These are phyloP conservation scores for Cytospora mali DNA, from an alignment of 2,329 filamentous ascomycete species.

Conservation along the genomic window DNA sequence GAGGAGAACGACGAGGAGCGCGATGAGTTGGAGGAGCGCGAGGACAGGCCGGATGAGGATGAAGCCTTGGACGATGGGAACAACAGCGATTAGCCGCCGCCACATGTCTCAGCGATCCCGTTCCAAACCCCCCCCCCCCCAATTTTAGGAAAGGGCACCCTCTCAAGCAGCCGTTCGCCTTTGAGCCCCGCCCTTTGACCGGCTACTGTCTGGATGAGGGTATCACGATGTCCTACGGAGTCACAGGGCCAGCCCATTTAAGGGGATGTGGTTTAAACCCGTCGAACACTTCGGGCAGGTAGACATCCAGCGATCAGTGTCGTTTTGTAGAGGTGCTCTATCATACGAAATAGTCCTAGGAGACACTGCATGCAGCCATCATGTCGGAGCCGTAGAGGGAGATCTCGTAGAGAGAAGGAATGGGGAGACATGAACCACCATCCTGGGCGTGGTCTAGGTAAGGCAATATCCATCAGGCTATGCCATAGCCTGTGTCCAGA, in stretches of 20 bases:
- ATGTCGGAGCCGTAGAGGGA: background rate
- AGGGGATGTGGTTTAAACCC: background rate
- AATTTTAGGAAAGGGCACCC: background rate
- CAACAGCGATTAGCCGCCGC: constrained; percentile 54
- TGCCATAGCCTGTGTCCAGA: background rate
- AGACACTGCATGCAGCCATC: background rate
- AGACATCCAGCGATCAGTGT: background rate
- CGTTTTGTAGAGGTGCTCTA: background rate
- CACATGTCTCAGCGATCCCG: background rate
- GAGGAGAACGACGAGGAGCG: constrained; percentile 55
- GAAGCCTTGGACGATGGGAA: constrained; percentile 64
- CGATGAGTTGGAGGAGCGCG: constrained; percentile 51
- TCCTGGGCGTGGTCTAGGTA: too few species aligned
- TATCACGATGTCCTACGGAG: background rate
- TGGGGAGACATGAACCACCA: background rate
- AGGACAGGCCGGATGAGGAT: constrained; percentile 53
- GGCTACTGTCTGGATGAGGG: background rate
- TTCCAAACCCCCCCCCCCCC: too few species aligned
- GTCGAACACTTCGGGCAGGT: background rate
- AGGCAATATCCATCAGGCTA: background rate
- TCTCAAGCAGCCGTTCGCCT: background rate
- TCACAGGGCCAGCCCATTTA: background rate
- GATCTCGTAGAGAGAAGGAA: background rate
- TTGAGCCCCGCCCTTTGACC: background rate
- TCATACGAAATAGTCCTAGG: background rate